A percentile compares a stretch with the other conserved stretches of the same genome.
Evolutionary conservation across 352 stramenopile species (phyloP).

Genomic region (Phytophthora fragariaefolia): DNA sequence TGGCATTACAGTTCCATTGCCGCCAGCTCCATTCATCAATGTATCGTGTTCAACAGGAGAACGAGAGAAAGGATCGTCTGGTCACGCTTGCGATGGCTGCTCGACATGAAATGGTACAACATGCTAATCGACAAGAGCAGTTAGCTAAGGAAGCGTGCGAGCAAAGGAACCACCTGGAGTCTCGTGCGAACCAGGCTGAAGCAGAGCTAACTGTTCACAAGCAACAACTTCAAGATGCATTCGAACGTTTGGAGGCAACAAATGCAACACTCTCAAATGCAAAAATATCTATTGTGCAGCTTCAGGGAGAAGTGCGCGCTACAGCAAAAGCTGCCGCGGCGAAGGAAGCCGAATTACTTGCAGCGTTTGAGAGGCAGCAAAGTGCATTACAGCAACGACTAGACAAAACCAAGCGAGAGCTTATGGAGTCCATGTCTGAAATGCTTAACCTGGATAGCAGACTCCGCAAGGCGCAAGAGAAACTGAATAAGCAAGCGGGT

Average conservation of each 20-base stretch:
- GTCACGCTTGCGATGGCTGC: slow-evolving; percentile 81
- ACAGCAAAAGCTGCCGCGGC: slow-evolving; percentile 20
- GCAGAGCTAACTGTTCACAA: slow-evolving; percentile 48
- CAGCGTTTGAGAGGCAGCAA: slow-evolving; percentile 51
- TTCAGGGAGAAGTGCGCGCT: slow-evolving; percentile 31
- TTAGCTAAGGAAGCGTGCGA: slow-evolving; percentile 41
- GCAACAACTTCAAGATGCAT: slow-evolving; percentile 56
- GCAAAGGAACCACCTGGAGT: slow-evolving; percentile 29
- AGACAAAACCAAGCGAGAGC: slow-evolving; percentile 81
- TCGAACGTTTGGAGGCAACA: slow-evolving; percentile 49
- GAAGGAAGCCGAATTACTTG: slow-evolving; percentile 56
- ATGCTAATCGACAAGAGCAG: slow-evolving; percentile 54
- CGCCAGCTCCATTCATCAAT: no score
- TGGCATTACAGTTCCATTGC: no score
- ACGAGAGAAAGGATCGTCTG: slow-evolving; percentile 75
- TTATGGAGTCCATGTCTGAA: slow-evolving; percentile 73
- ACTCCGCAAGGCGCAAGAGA: slow-evolving; percentile 76
- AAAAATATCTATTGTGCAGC: slow-evolving; percentile 42
- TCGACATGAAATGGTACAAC: slow-evolving; percentile 70
- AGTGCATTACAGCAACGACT: slow-evolving; percentile 58
- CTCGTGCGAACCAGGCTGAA: slow-evolving; percentile 40
- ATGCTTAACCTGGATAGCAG: slow-evolving; percentile 69
- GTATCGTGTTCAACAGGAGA: slow-evolving; percentile 45
- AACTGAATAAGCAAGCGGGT: slow-evolving; percentile 52
- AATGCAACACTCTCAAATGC: slow-evolving; percentile 39